Percentiles rank a stretch among this genome's conserved stretches.
phyloP scores from a whole-genome alignment of 192 early-diverging fungal genomes.

The Backusella tuberculispora region DNA sequence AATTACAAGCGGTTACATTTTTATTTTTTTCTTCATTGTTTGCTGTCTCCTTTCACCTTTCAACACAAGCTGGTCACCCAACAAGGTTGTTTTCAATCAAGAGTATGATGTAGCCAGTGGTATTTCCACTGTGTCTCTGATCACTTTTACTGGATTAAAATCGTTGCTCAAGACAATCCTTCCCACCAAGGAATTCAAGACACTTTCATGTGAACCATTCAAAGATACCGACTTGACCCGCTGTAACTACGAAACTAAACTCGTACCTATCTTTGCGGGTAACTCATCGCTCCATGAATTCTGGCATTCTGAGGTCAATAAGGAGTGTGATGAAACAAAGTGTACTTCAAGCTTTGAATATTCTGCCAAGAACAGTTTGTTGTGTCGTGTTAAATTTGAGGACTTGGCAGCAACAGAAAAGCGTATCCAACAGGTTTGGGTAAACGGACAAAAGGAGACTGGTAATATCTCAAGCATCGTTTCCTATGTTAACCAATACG shows the following conservation, averaged over 20 bases:
- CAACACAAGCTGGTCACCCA: slow-evolving; percentile 42
- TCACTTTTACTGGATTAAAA: slow-evolving; percentile 25
- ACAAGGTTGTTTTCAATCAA: slow-evolving; percentile 50
- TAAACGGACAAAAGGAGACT: neutral
- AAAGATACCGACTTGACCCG: neutral
- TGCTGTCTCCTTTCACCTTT: slow-evolving; percentile 44
- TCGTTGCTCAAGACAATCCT: slow-evolving; percentile 3
- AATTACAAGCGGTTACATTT: slow-evolving; percentile 33
- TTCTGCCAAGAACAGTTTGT: slow-evolving; percentile 38
- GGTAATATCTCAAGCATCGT: neutral
- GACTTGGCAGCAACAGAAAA: neutral
- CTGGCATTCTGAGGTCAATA: neutral
- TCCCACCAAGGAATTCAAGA: slow-evolving; percentile 1
- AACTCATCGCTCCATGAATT: neutral
- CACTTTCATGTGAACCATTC: neutral
- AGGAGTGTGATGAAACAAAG: slow-evolving; percentile 22
- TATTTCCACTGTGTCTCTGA: slow-evolving; percentile 38
- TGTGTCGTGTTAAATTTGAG: slow-evolving; percentile 40
- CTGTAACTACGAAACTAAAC: slow-evolving; percentile 25
- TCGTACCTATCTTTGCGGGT: slow-evolving; percentile 19
- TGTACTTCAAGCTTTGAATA: slow-evolving; percentile 34
- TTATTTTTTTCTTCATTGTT: slow-evolving; percentile 35
- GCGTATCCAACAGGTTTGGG: slow-evolving; percentile 17
- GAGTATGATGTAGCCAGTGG: slow-evolving; percentile 40
- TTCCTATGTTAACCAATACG: slow-evolving; percentile 12